Evolutionary conservation across 805 yeast genomes (phyloP), one percentile per base, ranked within the genome.

Genomic region (Kregervanrija fluxuum): DNA sequence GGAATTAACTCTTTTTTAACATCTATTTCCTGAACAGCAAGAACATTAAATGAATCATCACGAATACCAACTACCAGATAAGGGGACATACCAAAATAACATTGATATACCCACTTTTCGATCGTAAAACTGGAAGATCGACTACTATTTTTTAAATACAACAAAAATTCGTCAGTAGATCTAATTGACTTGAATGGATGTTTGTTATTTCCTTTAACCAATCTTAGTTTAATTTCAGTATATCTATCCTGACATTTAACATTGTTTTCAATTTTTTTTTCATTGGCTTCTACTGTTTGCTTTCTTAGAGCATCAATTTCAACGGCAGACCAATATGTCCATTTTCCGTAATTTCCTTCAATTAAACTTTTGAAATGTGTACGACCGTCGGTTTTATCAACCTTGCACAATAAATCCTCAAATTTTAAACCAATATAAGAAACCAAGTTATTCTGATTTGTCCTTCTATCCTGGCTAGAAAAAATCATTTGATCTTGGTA

Each of bases 341-440:
- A 43, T 11, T 34, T 11, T 8, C 55, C 55, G 14, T 35, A 49
- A 30, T 40, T 36, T 0, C 51, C 44, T 4, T 33, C 17, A 8
- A 42, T 15, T 32, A 52, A 30, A 6, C 35, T 17, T 38, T 51
- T 52, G 16, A 30, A 45, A 40, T 52, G 55, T 13, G 34, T 31
- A 38, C 38, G 33, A 10, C 54, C n/a, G 13, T 46, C 38, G 12
- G 33, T 31, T 17, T 33, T 30, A 12, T 41, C 38, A 30, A 41
- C 37, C 13, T 39, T 40, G 6, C 43, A 41, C 6, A 50, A 16
- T 28, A 50, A n/a, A 8, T 43, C 40, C 31, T 51, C 54, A 38
- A 52, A 50, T 22, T 48, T 46, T 13, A 44, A 11, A 9, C 54
- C 54, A 22, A 51, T 50, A 37, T 45, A 52, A 16, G 51, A 34